Base-by-base conservation (phyloP, 495 filamentous ascomycete species). In the Hyaloscypha variabilis region DNA sequence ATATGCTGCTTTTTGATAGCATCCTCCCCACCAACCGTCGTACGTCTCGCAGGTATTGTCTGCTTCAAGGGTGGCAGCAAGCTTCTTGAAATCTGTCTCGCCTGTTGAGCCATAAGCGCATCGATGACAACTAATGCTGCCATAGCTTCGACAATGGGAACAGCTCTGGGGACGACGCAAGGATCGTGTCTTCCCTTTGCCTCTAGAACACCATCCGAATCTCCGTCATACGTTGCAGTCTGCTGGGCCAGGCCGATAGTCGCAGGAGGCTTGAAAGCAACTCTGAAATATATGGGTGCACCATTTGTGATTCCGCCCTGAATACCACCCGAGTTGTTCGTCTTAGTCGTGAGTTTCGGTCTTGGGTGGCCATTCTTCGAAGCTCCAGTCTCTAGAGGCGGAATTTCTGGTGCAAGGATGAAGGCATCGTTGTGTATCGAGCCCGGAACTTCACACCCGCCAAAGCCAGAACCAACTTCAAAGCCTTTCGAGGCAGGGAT, bases 401-500 rank as follows among this genome's bases (percentile, higher is more conserved):
- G 63, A 60, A 59, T 39, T 49, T 71, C 63, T 61, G 81, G 74
- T 0, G 81, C 74, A 23, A 86, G 73, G 57, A 95, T 80, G 76
- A 98, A 99, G 63, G 92, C 83, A 75, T 98, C 95, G 77, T 99
- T 99, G 83, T 98, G 94, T 36, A 86, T 85, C 5, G 93, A 97
- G 19, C 95, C 95, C 1, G 93, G 91, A 8, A 98, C 79, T 72
- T 93, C 88, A 71, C 89, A 93, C 60, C 94, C 94, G 51, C 86
- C 88, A 76, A 98, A 97, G 23, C 95, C 95, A 59, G 92, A 96
- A 58, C 96, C 95, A 71, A 99, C 89, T 72, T 98, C 94, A 77
- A 99, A 98, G 59, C 91, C 94, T 77, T 99, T 99, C 25, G 94
- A 97, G 6, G 95, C 95, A 13, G 95, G 96, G 74, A 99, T 96